phyloP scores from a whole-genome alignment of 176 grass and related monocot species.

The Aegilops umbellulata region DNA sequence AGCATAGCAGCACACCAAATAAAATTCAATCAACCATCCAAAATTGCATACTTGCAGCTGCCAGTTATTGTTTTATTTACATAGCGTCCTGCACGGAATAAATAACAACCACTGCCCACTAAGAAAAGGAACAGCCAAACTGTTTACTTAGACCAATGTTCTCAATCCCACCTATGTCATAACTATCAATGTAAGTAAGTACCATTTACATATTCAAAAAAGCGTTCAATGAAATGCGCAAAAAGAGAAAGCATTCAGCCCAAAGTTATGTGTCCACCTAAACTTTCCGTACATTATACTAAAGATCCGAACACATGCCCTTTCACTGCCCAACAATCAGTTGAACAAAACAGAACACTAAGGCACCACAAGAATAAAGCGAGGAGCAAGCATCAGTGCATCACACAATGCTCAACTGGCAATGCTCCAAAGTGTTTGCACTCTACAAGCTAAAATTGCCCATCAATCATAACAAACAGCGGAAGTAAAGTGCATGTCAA shows the following conservation, averaged over 20 bases:
- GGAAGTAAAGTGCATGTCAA: not conserved
- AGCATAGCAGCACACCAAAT: not conserved
- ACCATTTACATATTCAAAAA: slow-evolving; percentile 20
- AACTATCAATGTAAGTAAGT: no score
- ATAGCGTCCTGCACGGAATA: not conserved
- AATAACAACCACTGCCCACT: not conserved
- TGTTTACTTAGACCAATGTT: no score
- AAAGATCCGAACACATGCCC: not conserved
- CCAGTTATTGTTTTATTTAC: not conserved
- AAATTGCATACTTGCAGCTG: not conserved
- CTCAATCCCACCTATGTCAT: not conserved
- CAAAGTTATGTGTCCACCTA: not conserved
- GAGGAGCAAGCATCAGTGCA: not conserved
- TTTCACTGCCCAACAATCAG: not conserved
- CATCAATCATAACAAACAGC: not conserved
- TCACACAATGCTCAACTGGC: no score
- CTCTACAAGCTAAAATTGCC: not conserved
- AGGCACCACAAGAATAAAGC: no score
- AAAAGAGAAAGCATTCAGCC: not conserved
- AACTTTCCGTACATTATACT: not conserved
- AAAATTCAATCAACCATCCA: not conserved
- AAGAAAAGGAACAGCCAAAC: not conserved
- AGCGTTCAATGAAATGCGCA: not conserved
- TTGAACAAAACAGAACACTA: no score
- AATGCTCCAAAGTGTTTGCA: not conserved